A percentile compares a stretch with the other conserved stretches of the same genome.
phyloP scores from a whole-genome alignment of 129 eudicot species.

The Deinandra increscens region DNA sequence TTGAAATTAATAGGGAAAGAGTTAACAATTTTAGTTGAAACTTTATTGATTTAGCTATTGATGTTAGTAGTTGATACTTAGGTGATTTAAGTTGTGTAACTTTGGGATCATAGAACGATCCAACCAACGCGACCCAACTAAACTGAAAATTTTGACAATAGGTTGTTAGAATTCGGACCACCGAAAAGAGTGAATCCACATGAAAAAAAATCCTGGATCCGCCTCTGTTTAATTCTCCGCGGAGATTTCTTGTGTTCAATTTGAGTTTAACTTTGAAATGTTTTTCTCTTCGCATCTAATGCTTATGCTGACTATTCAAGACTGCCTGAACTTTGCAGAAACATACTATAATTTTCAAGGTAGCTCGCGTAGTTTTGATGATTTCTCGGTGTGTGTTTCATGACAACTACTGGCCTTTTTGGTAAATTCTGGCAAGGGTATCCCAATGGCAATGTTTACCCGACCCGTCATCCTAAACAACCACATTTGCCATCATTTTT shows the following conservation, averaged over 20 bases:
- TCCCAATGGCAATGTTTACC: slow-evolving; percentile 24
- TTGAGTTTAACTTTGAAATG: not conserved
- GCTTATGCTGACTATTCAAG: slow-evolving; percentile 20
- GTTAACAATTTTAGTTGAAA: too few species aligned
- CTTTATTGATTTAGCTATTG: too few species aligned
- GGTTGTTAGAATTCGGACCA: too few species aligned
- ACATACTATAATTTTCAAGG: not conserved
- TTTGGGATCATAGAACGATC: too few species aligned
- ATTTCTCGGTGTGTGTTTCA: not conserved
- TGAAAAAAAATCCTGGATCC: too few species aligned
- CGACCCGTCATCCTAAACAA: slow-evolving; percentile 15
- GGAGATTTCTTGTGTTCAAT: not conserved
- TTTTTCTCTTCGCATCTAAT: not conserved
- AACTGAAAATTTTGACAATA: too few species aligned
- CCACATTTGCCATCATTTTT: slow-evolving; percentile 18
- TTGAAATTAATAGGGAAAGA: too few species aligned
- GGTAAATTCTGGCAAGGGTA: slow-evolving; percentile 8
- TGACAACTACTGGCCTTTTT: not conserved
- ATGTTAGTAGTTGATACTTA: too few species aligned
- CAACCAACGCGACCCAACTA: too few species aligned
- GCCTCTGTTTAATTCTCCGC: not conserved
- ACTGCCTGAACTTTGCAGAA: slow-evolving; percentile 15
- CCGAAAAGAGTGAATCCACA: too few species aligned
- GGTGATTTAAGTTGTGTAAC: too few species aligned
- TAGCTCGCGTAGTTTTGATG: not conserved